Evolutionary conservation across 106 monocot genomes (phyloP), one percentile per base, ranked within the genome.

Genomic region (Narthecium ossifragum): DNA sequence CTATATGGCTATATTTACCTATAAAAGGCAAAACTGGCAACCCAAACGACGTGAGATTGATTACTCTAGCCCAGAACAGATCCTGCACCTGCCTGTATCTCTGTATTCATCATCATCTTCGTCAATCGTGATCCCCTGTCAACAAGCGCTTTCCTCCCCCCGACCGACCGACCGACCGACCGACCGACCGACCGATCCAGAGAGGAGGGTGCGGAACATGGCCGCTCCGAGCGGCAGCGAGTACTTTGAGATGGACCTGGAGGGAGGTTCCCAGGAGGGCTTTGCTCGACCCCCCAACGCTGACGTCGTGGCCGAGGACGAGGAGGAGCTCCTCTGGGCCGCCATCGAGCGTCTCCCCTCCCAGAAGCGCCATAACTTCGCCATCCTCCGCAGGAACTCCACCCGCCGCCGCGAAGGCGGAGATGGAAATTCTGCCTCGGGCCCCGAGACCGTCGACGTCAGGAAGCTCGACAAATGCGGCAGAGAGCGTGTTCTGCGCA

Each of bases 241-340:
- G 37, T 59, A 23, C 62, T 67, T 66, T 48, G 72, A 46, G 24
- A 78, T 72, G 4, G 67, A 78, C 14, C 48, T 64, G 29, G 77
- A 56, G 54, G 36, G 26, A 36, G 26, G 43, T 13, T 4, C 20
- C 5, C 23, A 15, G 0, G 72, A 64, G 30, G 56, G 14, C 41
- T 78, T 78, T 43, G 53, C 8, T 6, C 60, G 67, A 1, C 48
- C 72, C 0, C 68, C 78, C 53, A 69, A 68, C 34, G 63, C 57
- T 15, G 69, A 64, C 20, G 31, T 26, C 20, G 62, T 57, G 25
- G 58, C 22, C 34, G 70, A 59, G 37, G 84, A 84, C 26, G 75
- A 80, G 61, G 55, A 43, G 24, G 75, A 80, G 72, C 68, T 81
- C 34, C 22, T 76, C 3, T 81, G 80, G 80, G 80, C 75, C 2